Base-by-base conservation (phyloP, 2,329 filamentous ascomycete genomes). In the Davidsoniella eucalypti region DNA sequence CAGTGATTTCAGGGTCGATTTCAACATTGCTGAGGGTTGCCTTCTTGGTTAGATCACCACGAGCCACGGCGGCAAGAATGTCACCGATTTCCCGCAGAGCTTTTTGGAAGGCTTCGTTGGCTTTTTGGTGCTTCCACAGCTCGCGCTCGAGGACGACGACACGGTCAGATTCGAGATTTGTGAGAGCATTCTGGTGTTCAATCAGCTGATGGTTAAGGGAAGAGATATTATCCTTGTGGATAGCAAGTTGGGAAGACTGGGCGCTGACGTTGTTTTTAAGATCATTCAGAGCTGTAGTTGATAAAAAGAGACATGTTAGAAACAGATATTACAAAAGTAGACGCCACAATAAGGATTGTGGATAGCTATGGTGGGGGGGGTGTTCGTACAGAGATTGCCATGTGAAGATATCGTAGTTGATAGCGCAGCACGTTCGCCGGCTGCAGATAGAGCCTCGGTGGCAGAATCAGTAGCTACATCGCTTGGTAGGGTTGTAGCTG, bases 101-200 rank as follows among this genome's bases (percentile, higher is more conserved):
- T 66, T 96, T 96, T 63, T 96, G 88, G 75, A 96, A 98, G 58
- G 92, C 93, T 65, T 94, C 81, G 65, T 98, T 98, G 61, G 93
- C 92, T 67, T 95, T 92, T 63, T 94, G 88, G 61, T 95, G 88
- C 67, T 96, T 96, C 71, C 84, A 87, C 53, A 98, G 73, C 66
- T 98, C 92, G 53, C 90, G 79, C 68, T 96, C 90, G 39, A 96
- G 73, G 36, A 86, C 81, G 49, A 85, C 82, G n/a, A 96, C 90
- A 58, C 92, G 87, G 64, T 87, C 81, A 56, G 84, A 78, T 65
- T 94, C 87, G 49, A 82, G 55, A 88, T 84, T 61, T 93, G 87
- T 55, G 87, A 76, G 60, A 12, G 83, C 80, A 64, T 92, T 86
- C 62, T 94, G 87, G 29, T 26, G 26, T 65, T 88, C 78, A 52